A percentile compares a stretch with the other conserved stretches of the same genome.
Conservation (phyloP, 192 early-diverging fungal genomes). For the Coemansia sp. region DNA sequence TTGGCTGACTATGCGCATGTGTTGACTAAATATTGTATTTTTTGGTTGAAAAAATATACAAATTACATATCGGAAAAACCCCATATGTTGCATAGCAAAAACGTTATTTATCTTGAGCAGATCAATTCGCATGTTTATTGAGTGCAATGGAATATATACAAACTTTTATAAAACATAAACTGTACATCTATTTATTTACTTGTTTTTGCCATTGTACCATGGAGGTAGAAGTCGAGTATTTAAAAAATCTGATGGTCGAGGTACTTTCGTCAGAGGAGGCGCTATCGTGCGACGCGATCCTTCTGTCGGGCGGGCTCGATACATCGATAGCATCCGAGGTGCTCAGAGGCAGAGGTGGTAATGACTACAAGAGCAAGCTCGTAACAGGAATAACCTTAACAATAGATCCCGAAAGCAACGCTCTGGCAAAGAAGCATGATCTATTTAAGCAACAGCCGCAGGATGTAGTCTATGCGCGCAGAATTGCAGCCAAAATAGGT, state of each 20-base stretch:
- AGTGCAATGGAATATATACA: too few relatives aligned
- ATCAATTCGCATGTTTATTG: too few relatives aligned
- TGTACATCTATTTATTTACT: not conserved
- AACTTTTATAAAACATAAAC: too few relatives aligned
- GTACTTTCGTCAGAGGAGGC: constrained; percentile 8
- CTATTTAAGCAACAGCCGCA: constrained; percentile 46
- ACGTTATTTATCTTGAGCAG: too few relatives aligned
- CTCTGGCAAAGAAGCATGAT: not conserved
- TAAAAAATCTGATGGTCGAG: not conserved
- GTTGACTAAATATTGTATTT: too few relatives aligned
- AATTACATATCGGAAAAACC: too few relatives aligned
- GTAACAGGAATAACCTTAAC: constrained; percentile 54
- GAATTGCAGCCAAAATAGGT: constrained; percentile 48
- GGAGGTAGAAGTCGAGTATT: not conserved
- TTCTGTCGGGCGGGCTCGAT: constrained; percentile 67
- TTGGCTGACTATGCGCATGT: too few relatives aligned
- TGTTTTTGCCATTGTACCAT: not conserved
- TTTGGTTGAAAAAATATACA: too few relatives aligned
- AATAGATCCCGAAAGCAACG: constrained; percentile 14
- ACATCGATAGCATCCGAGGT: constrained; percentile 62
- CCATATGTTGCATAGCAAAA: too few relatives aligned
- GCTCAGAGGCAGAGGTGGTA: constrained; percentile 16
- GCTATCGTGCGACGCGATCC: constrained; percentile 17
- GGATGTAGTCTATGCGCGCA: constrained; percentile 53
- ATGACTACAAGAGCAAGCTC: constrained; percentile 17